Evolutionary conservation across 257 asterid species (phyloP).

Genomic region (Pogostemon cablin): DNA sequence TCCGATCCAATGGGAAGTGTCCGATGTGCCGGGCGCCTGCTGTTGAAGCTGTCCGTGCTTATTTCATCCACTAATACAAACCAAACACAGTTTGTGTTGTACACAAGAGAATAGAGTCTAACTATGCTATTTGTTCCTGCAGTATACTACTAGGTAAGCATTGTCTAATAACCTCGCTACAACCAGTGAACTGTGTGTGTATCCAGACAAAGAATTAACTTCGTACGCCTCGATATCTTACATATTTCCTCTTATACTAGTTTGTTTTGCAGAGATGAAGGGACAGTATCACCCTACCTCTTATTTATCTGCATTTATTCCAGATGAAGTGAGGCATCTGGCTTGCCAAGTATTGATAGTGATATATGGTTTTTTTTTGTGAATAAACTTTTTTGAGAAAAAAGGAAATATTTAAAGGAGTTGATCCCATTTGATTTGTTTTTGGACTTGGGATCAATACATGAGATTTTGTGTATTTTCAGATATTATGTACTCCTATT

Average conservation of each 20-base stretch:
- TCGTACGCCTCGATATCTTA: too few species aligned
- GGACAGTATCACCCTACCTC: background rate
- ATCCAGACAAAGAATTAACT: too few species aligned
- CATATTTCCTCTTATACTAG: too few species aligned
- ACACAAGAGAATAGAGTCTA: slow-evolving; percentile 17
- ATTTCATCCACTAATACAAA: slow-evolving; percentile 50
- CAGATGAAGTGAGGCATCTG: slow-evolving; percentile 11
- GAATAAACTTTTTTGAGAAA: slow-evolving; percentile 26
- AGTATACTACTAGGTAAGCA: slow-evolving; percentile 25
- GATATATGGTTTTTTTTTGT: slow-evolving; percentile 43
- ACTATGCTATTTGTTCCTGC: slow-evolving; percentile 16
- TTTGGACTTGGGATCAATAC: background rate
- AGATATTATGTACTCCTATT: background rate
- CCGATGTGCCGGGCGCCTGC: slow-evolving; percentile 91
- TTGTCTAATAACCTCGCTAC: background rate
- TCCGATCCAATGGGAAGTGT: slow-evolving; percentile 59
- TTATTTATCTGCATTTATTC: slow-evolving; percentile 1
- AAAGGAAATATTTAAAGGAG: background rate
- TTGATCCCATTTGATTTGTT: slow-evolving; percentile 3
- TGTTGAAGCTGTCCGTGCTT: slow-evolving; percentile 77
- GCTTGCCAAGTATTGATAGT: slow-evolving; percentile 26
- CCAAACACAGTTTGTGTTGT: slow-evolving; percentile 3
- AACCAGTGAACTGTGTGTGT: too few species aligned
- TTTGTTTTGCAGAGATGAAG: slow-evolving; percentile 29
- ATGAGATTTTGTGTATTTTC: background rate